Evolutionary conservation across 1,284 basidiomycete genomes (phyloP), one percentile per base, ranked within the genome.

Genomic region (Cryptococcus sp.): DNA sequence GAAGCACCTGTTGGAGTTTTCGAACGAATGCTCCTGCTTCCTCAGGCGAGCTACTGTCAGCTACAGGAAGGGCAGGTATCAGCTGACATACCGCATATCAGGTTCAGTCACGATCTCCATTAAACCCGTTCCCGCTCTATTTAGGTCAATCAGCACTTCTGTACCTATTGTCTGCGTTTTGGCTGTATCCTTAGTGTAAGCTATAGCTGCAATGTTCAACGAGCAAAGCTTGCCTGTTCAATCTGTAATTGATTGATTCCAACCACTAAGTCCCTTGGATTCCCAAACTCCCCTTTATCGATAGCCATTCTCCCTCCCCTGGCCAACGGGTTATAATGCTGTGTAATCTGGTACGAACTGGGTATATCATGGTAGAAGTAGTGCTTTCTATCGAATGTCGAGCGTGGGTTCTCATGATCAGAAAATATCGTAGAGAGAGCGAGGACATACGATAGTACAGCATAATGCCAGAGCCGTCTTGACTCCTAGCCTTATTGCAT

Each of bases 361-460:
- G 96, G 91, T 28, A 97, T 81, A 74, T 98, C 94, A 1, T 90
- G 83, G 70, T 99, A 98, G 74, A 98, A 98, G 72, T 98, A 99
- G 72, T 98, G 94, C 71, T 99, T 99, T 61, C 94, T 80, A 74
- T 99, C 94, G 61, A 97, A 97, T 1, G 86, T 80, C 0, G 88
- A 93, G n/a, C 80, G 79, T 0, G 62, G 62, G 62, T 89, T 87
- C 74, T 76, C 53, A 24, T 50, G 24, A 32, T 23, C 22, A 23
- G 14, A 32, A 56, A 23, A 59, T 53, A 39, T 43, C 2, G 4
- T 4, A 3, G 24, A 53, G 21, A 23, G 39, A 13, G 36, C 31
- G 24, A 28, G n/a, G 23, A 55, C 72, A 60, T 36, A 75, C 75
- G 9, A 98, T 80, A 0, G 81, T 61, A 42, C 88, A 85, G 32